These are phyloP conservation scores for Hamigera avellanea DNA, from an alignment of 495 filamentous ascomycete genomes.

Conservation along the genomic window DNA sequence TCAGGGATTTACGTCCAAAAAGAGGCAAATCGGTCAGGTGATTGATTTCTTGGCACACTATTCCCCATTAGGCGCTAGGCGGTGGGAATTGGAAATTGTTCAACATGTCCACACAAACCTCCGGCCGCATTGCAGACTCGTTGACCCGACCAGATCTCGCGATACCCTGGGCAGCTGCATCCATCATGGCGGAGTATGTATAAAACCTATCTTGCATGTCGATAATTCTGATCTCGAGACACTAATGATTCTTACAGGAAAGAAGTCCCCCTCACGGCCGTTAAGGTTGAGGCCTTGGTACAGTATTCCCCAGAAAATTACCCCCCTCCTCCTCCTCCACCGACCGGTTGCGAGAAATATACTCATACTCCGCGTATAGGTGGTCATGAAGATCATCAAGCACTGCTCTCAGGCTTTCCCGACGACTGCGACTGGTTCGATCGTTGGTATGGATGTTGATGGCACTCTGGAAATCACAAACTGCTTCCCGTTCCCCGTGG, in stretches of 20 bases:
- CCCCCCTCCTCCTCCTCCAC: slow-evolving; percentile 22
- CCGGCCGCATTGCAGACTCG: slow-evolving; percentile 14
- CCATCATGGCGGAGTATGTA: slow-evolving; percentile 37
- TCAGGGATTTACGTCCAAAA: no score
- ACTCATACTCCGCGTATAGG: slow-evolving; percentile 36
- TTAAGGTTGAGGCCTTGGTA: slow-evolving; percentile 81
- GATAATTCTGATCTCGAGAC: not conserved
- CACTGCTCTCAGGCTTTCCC: slow-evolving; percentile 82
- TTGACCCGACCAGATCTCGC: slow-evolving; percentile 5
- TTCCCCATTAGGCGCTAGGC: slow-evolving; percentile 11
- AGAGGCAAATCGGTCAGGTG: no score
- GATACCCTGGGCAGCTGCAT: slow-evolving; percentile 15
- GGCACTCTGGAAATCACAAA: slow-evolving; percentile 85
- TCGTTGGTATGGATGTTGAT: slow-evolving; percentile 86
- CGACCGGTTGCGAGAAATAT: slow-evolving; percentile 13
- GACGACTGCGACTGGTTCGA: slow-evolving; percentile 75
- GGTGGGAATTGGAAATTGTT: slow-evolving; percentile 18
- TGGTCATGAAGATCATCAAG: slow-evolving; percentile 95
- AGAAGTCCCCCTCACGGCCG: slow-evolving; percentile 58
- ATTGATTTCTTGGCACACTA: slow-evolving; percentile 24
- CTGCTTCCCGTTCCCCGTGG: slow-evolving; percentile 83
- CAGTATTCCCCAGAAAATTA: slow-evolving; percentile 15
- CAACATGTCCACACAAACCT: slow-evolving; percentile 36
- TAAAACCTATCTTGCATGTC: not conserved
- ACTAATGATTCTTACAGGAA: slow-evolving; percentile 23